phyloP scores from a whole-genome alignment of 2,329 filamentous ascomycete species.

The Paraconiothyrium brasiliense region DNA sequence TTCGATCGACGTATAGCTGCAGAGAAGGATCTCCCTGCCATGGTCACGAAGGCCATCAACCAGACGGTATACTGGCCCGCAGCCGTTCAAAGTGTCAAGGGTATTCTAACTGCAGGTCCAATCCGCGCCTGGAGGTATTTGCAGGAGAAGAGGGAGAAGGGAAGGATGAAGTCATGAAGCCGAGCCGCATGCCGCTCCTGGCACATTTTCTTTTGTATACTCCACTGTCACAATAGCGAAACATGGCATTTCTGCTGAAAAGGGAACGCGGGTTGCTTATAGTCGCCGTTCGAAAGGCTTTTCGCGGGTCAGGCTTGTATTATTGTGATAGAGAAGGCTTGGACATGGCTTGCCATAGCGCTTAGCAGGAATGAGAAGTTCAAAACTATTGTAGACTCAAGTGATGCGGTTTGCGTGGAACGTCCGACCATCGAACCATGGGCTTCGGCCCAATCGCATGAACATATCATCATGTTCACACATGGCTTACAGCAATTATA shows the following conservation, averaged over 20 bases:
- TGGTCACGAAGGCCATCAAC: conserved; percentile 79
- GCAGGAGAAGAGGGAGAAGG: conserved; percentile 73
- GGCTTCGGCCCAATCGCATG: neutral
- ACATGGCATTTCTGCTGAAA: conserved; percentile 10
- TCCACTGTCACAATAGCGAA: conserved; percentile 19
- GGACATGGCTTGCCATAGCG: neutral
- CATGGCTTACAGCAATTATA: neutral
- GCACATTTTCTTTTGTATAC: conserved; percentile 19
- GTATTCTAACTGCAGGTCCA: conserved; percentile 79
- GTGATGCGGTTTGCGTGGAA: neutral
- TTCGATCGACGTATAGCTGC: conserved; percentile 90
- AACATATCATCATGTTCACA: neutral
- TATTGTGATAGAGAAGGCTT: conserved; percentile 7
- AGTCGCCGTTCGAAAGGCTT: conserved; percentile 24
- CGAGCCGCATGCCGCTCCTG: conserved; percentile 5
- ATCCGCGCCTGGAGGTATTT: conserved; percentile 77
- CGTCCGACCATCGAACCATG: neutral
- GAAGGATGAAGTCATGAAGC: conserved; percentile 41
- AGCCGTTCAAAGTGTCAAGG: conserved; percentile 86
- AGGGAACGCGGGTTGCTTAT: conserved; percentile 19
- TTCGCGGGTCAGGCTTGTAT: conserved; percentile 25
- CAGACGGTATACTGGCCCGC: conserved; percentile 94
- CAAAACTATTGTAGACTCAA: neutral
- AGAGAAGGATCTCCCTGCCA: conserved; percentile 72
- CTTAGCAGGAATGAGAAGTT: neutral